Base-by-base conservation (phyloP, 164 flowering plant species). In the Nymphaea colorata region DNA sequence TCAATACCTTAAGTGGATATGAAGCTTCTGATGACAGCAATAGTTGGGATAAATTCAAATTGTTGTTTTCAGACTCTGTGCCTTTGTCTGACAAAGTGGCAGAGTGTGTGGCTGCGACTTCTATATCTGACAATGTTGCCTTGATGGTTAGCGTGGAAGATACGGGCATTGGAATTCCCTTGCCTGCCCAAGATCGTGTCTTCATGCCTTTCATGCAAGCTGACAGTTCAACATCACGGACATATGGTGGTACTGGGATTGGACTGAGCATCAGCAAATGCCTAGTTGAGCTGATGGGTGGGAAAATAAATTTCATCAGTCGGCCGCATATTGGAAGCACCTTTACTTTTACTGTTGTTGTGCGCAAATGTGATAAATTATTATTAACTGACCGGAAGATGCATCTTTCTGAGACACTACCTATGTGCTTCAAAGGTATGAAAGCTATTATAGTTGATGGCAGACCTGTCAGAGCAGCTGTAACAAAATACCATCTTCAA, bases 141-240 rank as follows among this genome's bases (percentile, higher is more conserved):
- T 69, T 93, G 69, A 82, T 82, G 81, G 83, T 93, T 5, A 80
- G 76, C 69, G 93, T 93, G 65, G 98, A 93, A 74, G 98, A 93
- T 78, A 93, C 98, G 5, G 98, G 98, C 47, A 87, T 84, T 61
- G 98, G 98, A 51, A 93, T 93, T 43, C 93, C 96, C 14, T 70
- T 82, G 63, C 72, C 47, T 44, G 91, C 91, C 3, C 98, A 93
- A 68, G 86, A 83, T 10, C 83, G 87, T 41, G 85, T 93, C 67
- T 93, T 90, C 77, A 93, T 78, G 59, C 98, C 98, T 41, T 93
- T 93, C 74, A 84, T 93, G 96, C 98, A 93, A 76, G 98, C 93
- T 41, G 98, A 93, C 69, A 93, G 96, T 75, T 90, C 98, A 41
- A 90, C 96, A 51, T 93, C 98, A 25, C 77, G 98, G 77, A 73